Conservation (phyloP, 768 basidiomycete genomes). For the Collybia sp. region DNA sequence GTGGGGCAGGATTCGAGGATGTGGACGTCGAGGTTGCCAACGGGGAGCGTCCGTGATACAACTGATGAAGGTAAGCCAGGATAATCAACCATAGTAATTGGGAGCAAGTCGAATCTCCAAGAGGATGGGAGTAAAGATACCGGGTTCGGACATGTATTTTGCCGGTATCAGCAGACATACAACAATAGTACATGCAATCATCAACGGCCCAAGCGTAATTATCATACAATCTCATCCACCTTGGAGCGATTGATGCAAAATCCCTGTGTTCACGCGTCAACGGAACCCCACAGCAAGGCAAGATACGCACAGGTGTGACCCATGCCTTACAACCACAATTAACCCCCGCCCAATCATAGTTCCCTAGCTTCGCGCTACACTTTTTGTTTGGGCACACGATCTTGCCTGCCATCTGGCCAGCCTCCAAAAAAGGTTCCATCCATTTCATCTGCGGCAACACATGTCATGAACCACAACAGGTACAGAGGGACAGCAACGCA, state of each 20-base stretch:
- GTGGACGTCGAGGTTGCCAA: constrained; percentile 48
- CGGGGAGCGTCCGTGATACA: constrained; percentile 31
- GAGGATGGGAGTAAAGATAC: too few relatives aligned
- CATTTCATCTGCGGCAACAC: constrained; percentile 69
- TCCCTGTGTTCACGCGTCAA: constrained; percentile 30
- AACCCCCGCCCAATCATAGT: constrained; percentile 95
- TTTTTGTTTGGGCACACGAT: constrained; percentile 90
- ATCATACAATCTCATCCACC: constrained; percentile 52
- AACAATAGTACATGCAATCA: too few relatives aligned
- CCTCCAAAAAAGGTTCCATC: constrained; percentile 83
- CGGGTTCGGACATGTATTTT: too few relatives aligned
- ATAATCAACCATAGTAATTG: neutral
- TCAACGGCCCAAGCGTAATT: neutral
- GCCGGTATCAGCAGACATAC: too few relatives aligned
- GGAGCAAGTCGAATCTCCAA: constrained; percentile 8
- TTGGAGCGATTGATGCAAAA: constrained; percentile 68
- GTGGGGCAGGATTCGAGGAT: constrained; percentile 41
- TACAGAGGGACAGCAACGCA: constrained; percentile 40
- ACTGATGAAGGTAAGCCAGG: constrained; percentile 22
- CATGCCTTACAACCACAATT: constrained; percentile 89
- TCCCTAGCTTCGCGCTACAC: constrained; percentile 89
- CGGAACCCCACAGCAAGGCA: neutral
- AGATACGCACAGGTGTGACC: constrained; percentile 76
- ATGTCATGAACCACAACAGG: neutral
- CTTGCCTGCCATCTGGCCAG: constrained; percentile 82